Evolutionary conservation across 257 asterid genomes (phyloP), one percentile per base, ranked within the genome.

Genomic region (Haberlea rhodopensis): DNA sequence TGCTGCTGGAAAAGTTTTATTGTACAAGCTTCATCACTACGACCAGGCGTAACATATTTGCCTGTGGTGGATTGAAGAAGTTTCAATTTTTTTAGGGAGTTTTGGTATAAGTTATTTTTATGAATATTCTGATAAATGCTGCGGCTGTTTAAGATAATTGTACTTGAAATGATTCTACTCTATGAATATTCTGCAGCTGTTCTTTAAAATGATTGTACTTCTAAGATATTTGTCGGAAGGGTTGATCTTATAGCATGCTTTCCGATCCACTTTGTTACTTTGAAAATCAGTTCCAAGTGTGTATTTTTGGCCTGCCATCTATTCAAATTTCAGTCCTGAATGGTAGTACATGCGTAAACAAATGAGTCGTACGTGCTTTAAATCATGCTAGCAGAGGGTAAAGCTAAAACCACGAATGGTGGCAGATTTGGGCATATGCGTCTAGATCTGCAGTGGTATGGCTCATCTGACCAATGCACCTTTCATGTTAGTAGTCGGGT

Each of bases 11-110:
- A n/a, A 84, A 34, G 96, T 89, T 31, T 28, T 87, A 65, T 55
- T 90, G 57, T 92, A 87, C 85, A 92, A 90, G 86, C 80, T 92
- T 78, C 96, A 92, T 76, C 96, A 92, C 70, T 89, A 87, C 75
- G 79, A 84, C 74, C 84, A 81, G 68, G 95, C 96, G 0, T 89
- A 81, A 78, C 62, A 21, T 53, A 60, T 19, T n/a, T 23, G 20
- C 16, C 18, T 49, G 60, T 25, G 5, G 49, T 72, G 9, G 45
- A 25, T 20, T 51, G 51, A 11, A 40, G 18, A 4, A 11, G 48
- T 40, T 13, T 6, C 2, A 11, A 40, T 40, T 40, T 40, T 40
- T 11, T 5, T 13, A 13, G n/a, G 48, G 13, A 40, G 18, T 0
- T 13, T 40, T 40, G 11, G 11, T 13, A 18, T 18, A 2, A 3